These are phyloP conservation scores for Lunularia cruciata DNA, from an alignment of 225 moss, liverwort and hornwort genomes.

Conservation along the genomic window DNA sequence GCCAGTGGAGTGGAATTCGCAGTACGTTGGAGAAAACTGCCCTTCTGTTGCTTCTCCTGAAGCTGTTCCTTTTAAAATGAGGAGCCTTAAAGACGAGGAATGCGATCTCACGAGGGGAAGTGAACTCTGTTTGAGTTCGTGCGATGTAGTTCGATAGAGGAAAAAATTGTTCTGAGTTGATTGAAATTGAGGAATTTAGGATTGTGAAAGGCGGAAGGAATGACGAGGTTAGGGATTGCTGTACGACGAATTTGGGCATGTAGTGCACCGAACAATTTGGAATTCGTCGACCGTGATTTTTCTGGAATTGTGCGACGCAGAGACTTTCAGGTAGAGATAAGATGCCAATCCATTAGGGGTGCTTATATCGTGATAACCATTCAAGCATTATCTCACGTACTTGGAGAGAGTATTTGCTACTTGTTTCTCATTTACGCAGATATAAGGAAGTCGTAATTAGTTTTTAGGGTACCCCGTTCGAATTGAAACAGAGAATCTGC, in stretches of 20 bases:
- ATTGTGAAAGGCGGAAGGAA: not conserved
- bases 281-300: not conserved
- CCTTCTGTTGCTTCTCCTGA: too few species aligned
- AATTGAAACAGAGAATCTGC: too few species aligned
- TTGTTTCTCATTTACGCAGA: not conserved
- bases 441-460: not conserved
- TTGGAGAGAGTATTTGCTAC: not conserved
- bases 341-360: too few species aligned
- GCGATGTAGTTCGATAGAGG: too few species aligned
- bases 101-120: too few species aligned
- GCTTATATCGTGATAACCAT: not conserved
- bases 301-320: not conserved
- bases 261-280: not conserved
- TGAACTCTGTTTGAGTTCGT: too few species aligned
- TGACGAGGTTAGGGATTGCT: not conserved
- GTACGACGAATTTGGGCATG: slow-evolving; percentile 1
- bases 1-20: too few species aligned
- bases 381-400: not conserved
- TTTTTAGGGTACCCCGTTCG: not conserved
- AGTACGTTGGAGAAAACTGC: too few species aligned
- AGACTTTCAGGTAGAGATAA: not conserved
- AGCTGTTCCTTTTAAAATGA: too few species aligned
- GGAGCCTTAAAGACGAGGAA: too few species aligned
- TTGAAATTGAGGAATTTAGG: not conserved
- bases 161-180: too few species aligned